A percentile compares a stretch with the other conserved stretches of the same genome.
Conservation (phyloP, 768 basidiomycete genomes). For the Krasilnikovozyma curviuscula region DNA sequence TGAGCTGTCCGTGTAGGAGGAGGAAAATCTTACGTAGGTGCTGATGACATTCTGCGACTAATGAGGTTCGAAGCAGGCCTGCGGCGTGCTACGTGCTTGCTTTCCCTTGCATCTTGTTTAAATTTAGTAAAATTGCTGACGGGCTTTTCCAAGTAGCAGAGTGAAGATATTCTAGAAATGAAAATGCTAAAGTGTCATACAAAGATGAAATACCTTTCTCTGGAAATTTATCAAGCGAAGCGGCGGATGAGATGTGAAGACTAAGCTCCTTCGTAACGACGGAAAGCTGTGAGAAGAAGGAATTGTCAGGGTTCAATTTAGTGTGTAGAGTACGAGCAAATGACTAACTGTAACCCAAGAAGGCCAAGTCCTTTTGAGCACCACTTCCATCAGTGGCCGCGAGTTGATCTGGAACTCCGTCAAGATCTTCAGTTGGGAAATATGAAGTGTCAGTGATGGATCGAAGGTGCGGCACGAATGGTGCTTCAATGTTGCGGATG, state of each 20-base stretch:
- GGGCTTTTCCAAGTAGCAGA: too few relatives aligned
- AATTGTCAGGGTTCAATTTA: not conserved
- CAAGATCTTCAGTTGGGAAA: conserved; percentile 86
- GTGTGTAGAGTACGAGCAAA: not conserved
- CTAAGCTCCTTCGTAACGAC: conserved; percentile 3
- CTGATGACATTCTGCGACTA: too few relatives aligned
- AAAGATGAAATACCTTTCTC: not conserved
- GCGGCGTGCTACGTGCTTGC: too few relatives aligned
- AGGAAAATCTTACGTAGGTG: too few relatives aligned
- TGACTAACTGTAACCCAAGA: conserved; percentile 35
- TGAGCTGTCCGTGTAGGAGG: too few relatives aligned
- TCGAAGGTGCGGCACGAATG: conserved; percentile 84
- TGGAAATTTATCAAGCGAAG: not conserved
- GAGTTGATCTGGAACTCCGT: conserved; percentile 44
- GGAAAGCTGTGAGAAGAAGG: conserved; percentile 1
- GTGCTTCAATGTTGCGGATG: conserved; percentile 75
- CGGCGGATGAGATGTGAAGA: not conserved
- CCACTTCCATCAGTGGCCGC: conserved; percentile 29
- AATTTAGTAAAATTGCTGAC: too few relatives aligned
- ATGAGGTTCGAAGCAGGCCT: too few relatives aligned
- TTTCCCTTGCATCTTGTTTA: too few relatives aligned
- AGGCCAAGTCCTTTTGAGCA: conserved; percentile 39
- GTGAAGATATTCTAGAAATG: not conserved
- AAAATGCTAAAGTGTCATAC: not conserved
- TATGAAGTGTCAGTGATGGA: conserved; percentile 95